Base-by-base conservation (phyloP, 73 alveolate genomes). In the Chromera velia region DNA sequence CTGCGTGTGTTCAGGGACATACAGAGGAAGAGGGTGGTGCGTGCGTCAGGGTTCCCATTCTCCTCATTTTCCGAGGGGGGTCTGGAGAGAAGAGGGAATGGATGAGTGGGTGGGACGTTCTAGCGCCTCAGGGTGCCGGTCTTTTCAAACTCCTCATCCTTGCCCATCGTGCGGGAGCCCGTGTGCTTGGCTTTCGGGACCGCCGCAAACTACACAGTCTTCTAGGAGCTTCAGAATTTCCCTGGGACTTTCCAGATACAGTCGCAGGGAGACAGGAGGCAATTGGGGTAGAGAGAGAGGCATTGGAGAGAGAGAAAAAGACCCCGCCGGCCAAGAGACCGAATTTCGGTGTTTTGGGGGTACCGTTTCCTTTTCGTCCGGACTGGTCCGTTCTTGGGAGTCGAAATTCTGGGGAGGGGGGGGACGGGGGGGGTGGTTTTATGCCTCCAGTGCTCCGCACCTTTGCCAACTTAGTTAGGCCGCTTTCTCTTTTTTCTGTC, bases 281-380 rank as follows among this genome's bases (percentile, higher is more conserved):
- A n/a, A n/a, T n/a, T n/a, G n/a, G n/a, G n/a, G n/a, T n/a, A n/a
- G n/a, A n/a, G n/a, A n/a, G n/a, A n/a, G 83, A n/a, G 62, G 33
- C 70, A 19, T 24, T 32, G 75, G 31, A 24, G 1, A 67, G 83
- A 6, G 63, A 33, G 17, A 9, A 33, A 24, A 62, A 78, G 40
- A 71, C 73, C 30, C 78, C 78, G 31, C 85, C 85, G 26, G 74
- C 66, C 71, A 78, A 78, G 78, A 31, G 85, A 0, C 73, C 72
- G 34, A 78, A 78, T 73, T 78, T 78, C 27, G 76, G 66, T 0
- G 0, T 76, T 74, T 34, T n/a, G n/a, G n/a, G n/a, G n/a, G n/a
- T n/a, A n/a, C n/a, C n/a, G n/a, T n/a, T n/a, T n/a, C n/a, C n/a
- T n/a, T n/a, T n/a, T n/a, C n/a, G n/a, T n/a, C n/a, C n/a, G n/a